Percentiles rank a stretch among this genome's conserved stretches.
Conservation (phyloP, 2,329 filamentous ascomycete species). For the Pezicula rhizophila region DNA sequence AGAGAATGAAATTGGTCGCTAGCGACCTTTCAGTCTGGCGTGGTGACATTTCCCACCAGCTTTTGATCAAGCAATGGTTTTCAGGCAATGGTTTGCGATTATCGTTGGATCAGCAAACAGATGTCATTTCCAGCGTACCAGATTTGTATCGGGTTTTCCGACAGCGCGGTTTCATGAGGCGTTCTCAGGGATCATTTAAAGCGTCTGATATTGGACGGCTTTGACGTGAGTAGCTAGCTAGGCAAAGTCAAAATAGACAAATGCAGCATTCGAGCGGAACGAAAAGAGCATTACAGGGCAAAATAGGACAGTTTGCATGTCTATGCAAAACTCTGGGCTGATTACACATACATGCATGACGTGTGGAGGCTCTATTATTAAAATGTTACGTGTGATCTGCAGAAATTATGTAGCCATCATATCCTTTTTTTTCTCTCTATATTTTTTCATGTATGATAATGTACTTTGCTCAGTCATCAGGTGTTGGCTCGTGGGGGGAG, state of each 20-base stretch:
- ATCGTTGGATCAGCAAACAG: background rate
- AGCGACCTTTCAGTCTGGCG: background rate
- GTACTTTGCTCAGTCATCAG: background rate
- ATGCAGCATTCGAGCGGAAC: background rate
- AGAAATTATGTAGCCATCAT: too few relatives aligned
- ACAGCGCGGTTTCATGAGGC: conserved; percentile 1
- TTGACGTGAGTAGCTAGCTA: background rate
- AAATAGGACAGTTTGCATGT: background rate
- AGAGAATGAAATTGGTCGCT: background rate
- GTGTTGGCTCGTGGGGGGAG: background rate
- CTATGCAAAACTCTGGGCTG: too few relatives aligned
- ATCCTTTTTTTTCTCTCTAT: too few relatives aligned
- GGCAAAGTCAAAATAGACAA: background rate
- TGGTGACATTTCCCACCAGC: background rate
- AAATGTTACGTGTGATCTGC: too few relatives aligned
- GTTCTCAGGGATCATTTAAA: background rate
- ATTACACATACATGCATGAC: too few relatives aligned
- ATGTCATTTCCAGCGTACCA: conserved; percentile 1
- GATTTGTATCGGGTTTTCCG: background rate
- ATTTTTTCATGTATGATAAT: too few relatives aligned
- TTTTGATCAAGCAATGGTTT: background rate
- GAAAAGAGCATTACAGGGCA: background rate
- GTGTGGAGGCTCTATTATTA: too few relatives aligned
- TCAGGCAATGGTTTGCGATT: background rate
- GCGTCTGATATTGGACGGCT: background rate